phyloP scores from a whole-genome alignment of 768 basidiomycete species.

The Tylopilus rubrobrunneus region DNA sequence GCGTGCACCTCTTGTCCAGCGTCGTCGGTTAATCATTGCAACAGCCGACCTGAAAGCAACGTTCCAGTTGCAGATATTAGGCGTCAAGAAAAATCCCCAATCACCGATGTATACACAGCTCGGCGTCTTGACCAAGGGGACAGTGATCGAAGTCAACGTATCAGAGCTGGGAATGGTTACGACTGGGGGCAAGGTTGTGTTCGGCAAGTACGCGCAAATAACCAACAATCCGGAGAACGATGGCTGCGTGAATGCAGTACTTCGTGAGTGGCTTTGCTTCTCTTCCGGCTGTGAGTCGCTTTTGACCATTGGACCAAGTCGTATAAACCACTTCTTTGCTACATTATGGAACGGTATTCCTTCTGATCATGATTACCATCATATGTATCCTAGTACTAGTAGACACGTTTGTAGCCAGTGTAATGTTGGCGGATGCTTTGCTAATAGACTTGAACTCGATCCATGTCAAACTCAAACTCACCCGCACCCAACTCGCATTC shows the following conservation, averaged over 20 bases:
- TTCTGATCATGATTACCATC: not conserved
- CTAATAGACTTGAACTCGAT: not conserved
- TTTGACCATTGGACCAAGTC: slow-evolving; percentile 15
- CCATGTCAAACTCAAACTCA: slow-evolving; percentile 30
- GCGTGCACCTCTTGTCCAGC: not conserved
- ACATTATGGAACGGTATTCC: not conserved
- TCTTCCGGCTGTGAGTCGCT: not conserved
- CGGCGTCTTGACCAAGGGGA: slow-evolving; percentile 97
- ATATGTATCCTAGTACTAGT: slow-evolving; percentile 13
- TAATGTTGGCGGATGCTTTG: slow-evolving; percentile 14
- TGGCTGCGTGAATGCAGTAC: slow-evolving; percentile 92
- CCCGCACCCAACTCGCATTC: slow-evolving; percentile 28
- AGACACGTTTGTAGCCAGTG: not conserved
- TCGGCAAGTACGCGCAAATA: slow-evolving; percentile 90
- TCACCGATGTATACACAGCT: slow-evolving; percentile 97
- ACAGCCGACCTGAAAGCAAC: slow-evolving; percentile 96
- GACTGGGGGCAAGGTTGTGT: slow-evolving; percentile 91
- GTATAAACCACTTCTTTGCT: slow-evolving; percentile 15
- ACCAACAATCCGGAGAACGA: slow-evolving; percentile 97
- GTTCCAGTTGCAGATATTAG: slow-evolving; percentile 96
- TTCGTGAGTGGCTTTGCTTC: slow-evolving; percentile 53
- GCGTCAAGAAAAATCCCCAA: slow-evolving; percentile 99
- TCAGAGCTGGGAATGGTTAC: slow-evolving; percentile 98
- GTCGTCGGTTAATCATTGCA: not conserved
- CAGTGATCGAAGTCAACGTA: slow-evolving; percentile 98